Evolutionary conservation across 2,329 filamentous ascomycete species (phyloP).

Genomic region (Sclerotinia trifoliorum): DNA sequence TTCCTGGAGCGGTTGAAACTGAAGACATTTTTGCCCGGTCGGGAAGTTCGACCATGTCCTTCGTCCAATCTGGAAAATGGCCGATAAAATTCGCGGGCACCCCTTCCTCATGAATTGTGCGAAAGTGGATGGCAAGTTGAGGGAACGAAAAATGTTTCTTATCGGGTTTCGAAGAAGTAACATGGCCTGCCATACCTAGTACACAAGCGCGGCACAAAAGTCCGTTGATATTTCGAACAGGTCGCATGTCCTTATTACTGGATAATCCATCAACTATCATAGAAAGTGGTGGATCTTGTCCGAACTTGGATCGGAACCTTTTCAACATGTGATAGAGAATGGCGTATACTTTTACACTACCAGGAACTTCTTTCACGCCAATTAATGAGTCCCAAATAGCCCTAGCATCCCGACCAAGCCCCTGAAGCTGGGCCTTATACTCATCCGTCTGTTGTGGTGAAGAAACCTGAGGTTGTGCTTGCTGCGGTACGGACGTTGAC

Average conservation of each 20-base stretch:
- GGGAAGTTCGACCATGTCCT: slow-evolving; percentile 61
- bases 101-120: slow-evolving; percentile 41
- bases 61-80: slow-evolving; percentile 52
- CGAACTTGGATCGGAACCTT: slow-evolving; percentile 57
- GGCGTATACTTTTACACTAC: slow-evolving; percentile 60
- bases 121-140: slow-evolving; percentile 59
- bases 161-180: slow-evolving; percentile 32
- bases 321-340: slow-evolving; percentile 62
- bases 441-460: slow-evolving; percentile 43
- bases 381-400: slow-evolving; percentile 63
- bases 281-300: slow-evolving; percentile 54
- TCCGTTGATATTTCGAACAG: slow-evolving; percentile 53
- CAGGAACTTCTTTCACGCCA: slow-evolving; percentile 59
- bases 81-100: slow-evolving; percentile 37
- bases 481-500: background rate
- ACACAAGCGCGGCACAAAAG: slow-evolving; percentile 57
- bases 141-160: slow-evolving; percentile 54
- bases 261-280: slow-evolving; percentile 60
- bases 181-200: slow-evolving; percentile 37
- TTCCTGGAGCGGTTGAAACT: slow-evolving; percentile 52
- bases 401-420: slow-evolving; percentile 55
- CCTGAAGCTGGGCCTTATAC: slow-evolving; percentile 50
- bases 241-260: slow-evolving; percentile 56
- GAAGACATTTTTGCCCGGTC: slow-evolving; percentile 49
- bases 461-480: slow-evolving; percentile 26